A percentile compares a stretch with the other conserved stretches of the same genome.
phyloP scores from a whole-genome alignment of 148 eudicot genomes.

The Chenopodium quinoa region DNA sequence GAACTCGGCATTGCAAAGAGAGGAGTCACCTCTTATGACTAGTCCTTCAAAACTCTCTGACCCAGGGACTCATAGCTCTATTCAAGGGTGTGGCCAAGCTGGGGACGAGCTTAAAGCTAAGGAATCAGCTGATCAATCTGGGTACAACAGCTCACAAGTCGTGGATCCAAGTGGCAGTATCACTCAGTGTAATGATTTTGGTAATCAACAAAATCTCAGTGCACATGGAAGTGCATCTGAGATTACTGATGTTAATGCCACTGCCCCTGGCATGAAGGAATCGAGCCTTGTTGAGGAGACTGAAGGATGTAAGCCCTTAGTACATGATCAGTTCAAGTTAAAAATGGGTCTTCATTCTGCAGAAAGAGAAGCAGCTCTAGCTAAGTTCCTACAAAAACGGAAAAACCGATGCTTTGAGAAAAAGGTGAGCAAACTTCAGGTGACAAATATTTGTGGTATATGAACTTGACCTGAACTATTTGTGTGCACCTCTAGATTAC shows the following conservation, averaged over 20 bases:
- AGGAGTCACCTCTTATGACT: constrained; percentile 33
- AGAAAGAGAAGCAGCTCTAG: constrained; percentile 49
- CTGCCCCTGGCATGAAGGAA: constrained; percentile 22
- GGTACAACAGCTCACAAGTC: constrained; percentile 5
- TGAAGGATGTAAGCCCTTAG: constrained; percentile 24
- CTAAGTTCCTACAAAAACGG: constrained; percentile 45
- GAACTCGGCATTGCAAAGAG: constrained; percentile 26
- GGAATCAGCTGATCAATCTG: constrained; percentile 17
- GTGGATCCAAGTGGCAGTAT: constrained; percentile 25
- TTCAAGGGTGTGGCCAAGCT: constrained; percentile 16
- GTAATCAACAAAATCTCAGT: constrained; percentile 20
- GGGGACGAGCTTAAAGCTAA: constrained; percentile 15
- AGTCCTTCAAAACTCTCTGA: constrained; percentile 39
- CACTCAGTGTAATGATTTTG: constrained; percentile 22
- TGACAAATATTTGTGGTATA: neutral
- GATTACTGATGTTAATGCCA: constrained; percentile 28
- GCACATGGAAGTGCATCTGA: constrained; percentile 31
- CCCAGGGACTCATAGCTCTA: constrained; percentile 31
- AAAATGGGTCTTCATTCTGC: constrained; percentile 32
- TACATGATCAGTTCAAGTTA: constrained; percentile 23
- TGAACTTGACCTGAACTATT: neutral
- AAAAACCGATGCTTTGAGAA: constrained; percentile 51
- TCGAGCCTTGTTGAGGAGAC: constrained; percentile 29
- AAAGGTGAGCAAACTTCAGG: constrained; percentile 34
- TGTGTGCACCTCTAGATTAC: neutral